Conservation (phyloP, 345 rosid species). For the Melaleuca alternifolia region DNA sequence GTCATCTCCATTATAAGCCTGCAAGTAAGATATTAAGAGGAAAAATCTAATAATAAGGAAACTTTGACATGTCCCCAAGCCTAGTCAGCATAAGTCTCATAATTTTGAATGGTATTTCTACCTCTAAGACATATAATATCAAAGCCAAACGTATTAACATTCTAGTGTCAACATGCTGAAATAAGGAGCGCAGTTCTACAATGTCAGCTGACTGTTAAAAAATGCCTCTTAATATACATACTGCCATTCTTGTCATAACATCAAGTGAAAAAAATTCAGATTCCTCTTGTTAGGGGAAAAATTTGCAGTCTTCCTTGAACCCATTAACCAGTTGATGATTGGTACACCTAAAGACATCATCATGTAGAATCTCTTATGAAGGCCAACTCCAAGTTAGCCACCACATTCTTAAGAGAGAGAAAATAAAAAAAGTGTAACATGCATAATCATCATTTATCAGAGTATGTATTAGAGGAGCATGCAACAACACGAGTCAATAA, state of each 20-base stretch:
- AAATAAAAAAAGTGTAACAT: background rate
- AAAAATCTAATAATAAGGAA: background rate
- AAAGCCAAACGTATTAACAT: background rate
- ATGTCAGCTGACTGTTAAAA: background rate
- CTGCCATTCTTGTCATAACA: background rate
- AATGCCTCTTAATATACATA: background rate
- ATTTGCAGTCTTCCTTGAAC: background rate
- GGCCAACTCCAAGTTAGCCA: background rate
- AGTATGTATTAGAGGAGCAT: background rate
- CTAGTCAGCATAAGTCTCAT: background rate
- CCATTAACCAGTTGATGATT: background rate
- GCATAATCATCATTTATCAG: background rate
- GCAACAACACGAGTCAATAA: background rate
- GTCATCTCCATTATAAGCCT: slow-evolving; percentile 94
- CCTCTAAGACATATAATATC: background rate
- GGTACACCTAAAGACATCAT: background rate
- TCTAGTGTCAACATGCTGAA: background rate
- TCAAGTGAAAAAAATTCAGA: background rate
- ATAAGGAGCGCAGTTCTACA: background rate
- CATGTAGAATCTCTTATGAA: background rate
- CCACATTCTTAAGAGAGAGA: background rate
- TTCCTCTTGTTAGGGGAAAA: background rate
- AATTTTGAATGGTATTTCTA: background rate
- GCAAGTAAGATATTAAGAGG: slow-evolving; percentile 7
- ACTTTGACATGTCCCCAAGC: background rate